These are phyloP conservation scores for Macrocybe gigantea DNA, from an alignment of 768 basidiomycete species.

Conservation along the genomic window DNA sequence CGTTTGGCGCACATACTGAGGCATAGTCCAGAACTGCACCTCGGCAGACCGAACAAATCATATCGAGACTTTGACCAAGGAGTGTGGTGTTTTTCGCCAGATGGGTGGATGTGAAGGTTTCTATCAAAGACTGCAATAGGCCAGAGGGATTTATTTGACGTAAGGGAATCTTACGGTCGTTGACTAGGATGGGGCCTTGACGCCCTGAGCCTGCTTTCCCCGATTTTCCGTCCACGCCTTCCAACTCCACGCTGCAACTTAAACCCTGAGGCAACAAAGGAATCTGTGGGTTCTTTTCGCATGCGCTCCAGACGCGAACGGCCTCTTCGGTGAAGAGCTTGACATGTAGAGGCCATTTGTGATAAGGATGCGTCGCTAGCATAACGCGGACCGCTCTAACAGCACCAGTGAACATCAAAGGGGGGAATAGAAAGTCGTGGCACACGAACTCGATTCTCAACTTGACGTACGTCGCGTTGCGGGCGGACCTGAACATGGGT, in stretches of 20 bases:
- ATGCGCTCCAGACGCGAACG: conserved; percentile 44
- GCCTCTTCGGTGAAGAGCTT: conserved; percentile 69
- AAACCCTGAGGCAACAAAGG: conserved; percentile 47
- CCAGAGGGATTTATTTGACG: background rate
- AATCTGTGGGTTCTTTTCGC: conserved; percentile 12
- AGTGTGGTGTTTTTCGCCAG: conserved; percentile 43
- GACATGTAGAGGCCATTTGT: conserved; percentile 67
- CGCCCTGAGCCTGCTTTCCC: conserved; percentile 49
- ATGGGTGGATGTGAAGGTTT: conserved; percentile 40
- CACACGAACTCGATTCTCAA: conserved; percentile 40
- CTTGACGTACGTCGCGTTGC: conserved; percentile 29
- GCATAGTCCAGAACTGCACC: conserved; percentile 32
- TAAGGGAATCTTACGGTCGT: conserved; percentile 39
- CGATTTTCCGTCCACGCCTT: conserved; percentile 67
- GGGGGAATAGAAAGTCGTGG: background rate
- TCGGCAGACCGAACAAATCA: conserved; percentile 45
- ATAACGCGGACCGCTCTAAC: conserved; percentile 56
- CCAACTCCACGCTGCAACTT: conserved; percentile 45
- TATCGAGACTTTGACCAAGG: conserved; percentile 23
- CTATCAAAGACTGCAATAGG: conserved; percentile 21
- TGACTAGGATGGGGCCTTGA: conserved; percentile 47
- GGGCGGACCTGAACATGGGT: conserved; percentile 26
- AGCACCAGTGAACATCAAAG: background rate
- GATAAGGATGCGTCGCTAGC: conserved; percentile 62
- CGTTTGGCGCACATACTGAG: conserved; percentile 26